Evolutionary conservation across 495 filamentous ascomycete species (phyloP), one percentile per base, ranked within the genome.

Genomic region (Tuber indicum): DNA sequence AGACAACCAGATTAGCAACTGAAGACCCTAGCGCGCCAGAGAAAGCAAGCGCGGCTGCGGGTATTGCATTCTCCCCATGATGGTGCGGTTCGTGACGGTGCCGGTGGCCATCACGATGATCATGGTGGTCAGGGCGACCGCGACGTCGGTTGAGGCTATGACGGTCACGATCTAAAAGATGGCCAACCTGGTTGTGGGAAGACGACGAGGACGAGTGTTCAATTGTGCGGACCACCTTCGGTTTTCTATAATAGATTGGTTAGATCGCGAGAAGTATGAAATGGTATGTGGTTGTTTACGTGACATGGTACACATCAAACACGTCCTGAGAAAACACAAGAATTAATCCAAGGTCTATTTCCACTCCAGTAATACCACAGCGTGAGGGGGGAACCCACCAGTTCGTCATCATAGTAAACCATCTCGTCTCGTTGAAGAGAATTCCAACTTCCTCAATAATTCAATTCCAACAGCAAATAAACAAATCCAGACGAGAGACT

Each of bases 31-130:
- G 86, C 43, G 92, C 90, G 72, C 94, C 94, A 26, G 94, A 92
- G 36, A 92, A 83, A 72, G 95, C 94, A 86, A 97, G 95, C 32
- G 93, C 93, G n/a, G 97, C 86, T 8, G 93, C 91, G 73, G 94
- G 92, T n/a, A 97, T 88, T 12, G 89, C 88, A 78, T 84, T 83
- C 78, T 84, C 78, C 74, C 75, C 52, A 46, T 71, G 77, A 41
- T 79, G 75, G 21, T 79, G 78, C 14, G 74, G 32, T 17, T 70
- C 47, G 12, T 76, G 52, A 21, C 19, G 66, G 66, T 76, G 42
- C 21, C 47, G 62, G 26, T 71, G 72, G 10, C 52, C n/a, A 42
- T 75, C n/a, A 9, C 19, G 76, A 32, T 73, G 73, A 45, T 36
- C 58, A 69, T 73, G 42, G 58, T 71, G 73, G 41, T 47, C 23